Base-by-base conservation (phyloP, 805 yeast species). In the Limtongozyma cylindracea region DNA sequence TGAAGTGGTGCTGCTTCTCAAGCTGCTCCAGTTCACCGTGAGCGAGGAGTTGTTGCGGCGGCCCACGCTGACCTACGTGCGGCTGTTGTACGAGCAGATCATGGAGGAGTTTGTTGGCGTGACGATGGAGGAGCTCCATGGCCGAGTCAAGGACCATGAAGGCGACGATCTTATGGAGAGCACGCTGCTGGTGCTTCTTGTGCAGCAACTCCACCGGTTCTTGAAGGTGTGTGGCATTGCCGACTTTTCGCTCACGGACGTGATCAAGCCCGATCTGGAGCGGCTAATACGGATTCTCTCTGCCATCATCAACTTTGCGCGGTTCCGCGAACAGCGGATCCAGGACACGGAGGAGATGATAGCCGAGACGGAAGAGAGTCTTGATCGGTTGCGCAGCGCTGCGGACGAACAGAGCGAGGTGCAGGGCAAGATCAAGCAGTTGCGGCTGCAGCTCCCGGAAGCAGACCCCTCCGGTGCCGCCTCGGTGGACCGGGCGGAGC, bases 231-330 rank as follows among this genome's bases (percentile, higher is more conserved):
- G 84, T 36, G 92, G 92, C 1, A 60, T 80, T 3, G 53, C 61
- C 25, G 92, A 80, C 40, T 73, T 78, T 35, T 59, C 66, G 19
- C 49, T 78, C 22, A 52, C 61, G 45, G 94, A 80, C 44, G 47
- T 80, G 15, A 51, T 61, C 26, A 65, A 64, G 30, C 94, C 94
- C 1, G 92, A 78, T n/a, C 49, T 73, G 0, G 43, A 39, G 18
- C 49, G 91, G 26, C 52, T 63, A 1, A 48, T 65, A 28, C 47
- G 84, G 21, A 52, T 77, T 11, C 41, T 78, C 13, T 76, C 91
- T 37, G 88, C 88, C 1, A 65, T 78, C 22, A 72, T 78, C 12
- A 80, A 80, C 38, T 80, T 63, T 50, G 91, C 91, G 1, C 48
- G 84, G 25, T 78, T 73, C 35, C 56, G 91, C 31, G 91, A 76